phyloP scores from a whole-genome alignment of 148 eudicot species.

The Dianthus caryophyllus region DNA sequence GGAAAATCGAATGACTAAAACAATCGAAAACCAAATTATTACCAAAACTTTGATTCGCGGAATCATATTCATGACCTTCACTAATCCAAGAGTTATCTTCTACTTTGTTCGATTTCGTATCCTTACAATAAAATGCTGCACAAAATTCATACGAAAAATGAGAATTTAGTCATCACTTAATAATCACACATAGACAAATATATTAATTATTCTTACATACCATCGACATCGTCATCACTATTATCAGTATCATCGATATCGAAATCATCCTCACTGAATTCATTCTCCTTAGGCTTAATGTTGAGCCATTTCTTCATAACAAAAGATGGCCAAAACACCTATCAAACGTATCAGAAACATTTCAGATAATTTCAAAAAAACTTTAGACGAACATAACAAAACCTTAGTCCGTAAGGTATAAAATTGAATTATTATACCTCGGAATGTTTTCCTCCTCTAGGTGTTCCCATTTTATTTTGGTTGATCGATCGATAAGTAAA shows the following conservation, averaged over 20 bases:
- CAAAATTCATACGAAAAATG: not conserved
- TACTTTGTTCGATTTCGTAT: conserved; percentile 26
- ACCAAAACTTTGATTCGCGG: conserved; percentile 41
- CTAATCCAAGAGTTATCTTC: conserved; percentile 28
- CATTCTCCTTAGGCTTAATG: conserved; percentile 66
- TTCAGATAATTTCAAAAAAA: too few relatives aligned
- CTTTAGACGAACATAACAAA: too few relatives aligned
- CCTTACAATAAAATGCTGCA: conserved; percentile 47
- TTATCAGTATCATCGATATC: conserved; percentile 81
- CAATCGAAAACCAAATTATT: not conserved
- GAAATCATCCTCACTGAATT: conserved; percentile 90
- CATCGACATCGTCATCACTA: conserved; percentile 78
- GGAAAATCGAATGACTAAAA: not conserved
- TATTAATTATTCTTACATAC: too few relatives aligned
- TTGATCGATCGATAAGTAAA: not conserved
- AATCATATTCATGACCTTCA: conserved; percentile 30
- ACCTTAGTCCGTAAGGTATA: too few relatives aligned
- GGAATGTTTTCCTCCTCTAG: not conserved
- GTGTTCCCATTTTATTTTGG: conserved; percentile 1
- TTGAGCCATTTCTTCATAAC: conserved; percentile 97
- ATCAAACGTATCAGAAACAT: too few relatives aligned
- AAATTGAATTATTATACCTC: conserved; percentile 10
- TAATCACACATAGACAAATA: conserved; percentile 19
- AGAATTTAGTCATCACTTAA: not conserved
- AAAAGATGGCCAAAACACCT: conserved; percentile 85